phyloP scores from a whole-genome alignment of 331 rosid genomes.

The Prunus yedoensis region DNA sequence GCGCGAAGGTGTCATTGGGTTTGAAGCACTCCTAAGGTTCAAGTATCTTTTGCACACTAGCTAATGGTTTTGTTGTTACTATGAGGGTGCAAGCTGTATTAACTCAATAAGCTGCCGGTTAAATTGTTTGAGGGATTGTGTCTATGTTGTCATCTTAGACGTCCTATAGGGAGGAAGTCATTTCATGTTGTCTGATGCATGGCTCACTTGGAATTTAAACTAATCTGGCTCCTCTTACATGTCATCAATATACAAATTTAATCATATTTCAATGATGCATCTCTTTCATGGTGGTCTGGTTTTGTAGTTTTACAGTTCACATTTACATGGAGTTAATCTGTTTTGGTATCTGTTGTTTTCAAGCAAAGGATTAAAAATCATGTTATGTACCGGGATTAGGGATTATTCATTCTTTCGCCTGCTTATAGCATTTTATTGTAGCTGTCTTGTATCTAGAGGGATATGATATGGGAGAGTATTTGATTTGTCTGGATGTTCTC shows the following conservation, averaged over 20 bases:
- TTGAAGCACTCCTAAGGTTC: conserved; percentile 10
- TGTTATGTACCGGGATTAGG: background rate
- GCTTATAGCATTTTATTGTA: background rate
- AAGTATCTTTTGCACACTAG: background rate
- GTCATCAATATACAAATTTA: too few relatives aligned
- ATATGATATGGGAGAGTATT: too few relatives aligned
- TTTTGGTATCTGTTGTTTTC: background rate
- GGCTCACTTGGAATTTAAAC: background rate
- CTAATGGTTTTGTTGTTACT: background rate
- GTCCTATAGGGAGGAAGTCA: background rate
- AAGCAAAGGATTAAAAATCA: background rate
- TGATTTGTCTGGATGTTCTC: too few relatives aligned
- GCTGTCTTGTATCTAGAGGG: background rate
- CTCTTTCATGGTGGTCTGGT: background rate
- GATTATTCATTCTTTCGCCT: background rate
- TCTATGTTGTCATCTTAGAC: background rate
- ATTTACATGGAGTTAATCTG: background rate
- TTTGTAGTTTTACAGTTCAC: background rate
- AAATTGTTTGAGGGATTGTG: background rate
- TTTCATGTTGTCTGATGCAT: background rate
- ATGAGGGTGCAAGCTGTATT: background rate
- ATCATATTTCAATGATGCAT: too few relatives aligned
- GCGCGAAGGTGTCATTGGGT: background rate
- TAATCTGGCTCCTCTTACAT: too few relatives aligned
- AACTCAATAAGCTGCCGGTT: background rate